Evolutionary conservation across 2,329 filamentous ascomycete species (phyloP), one percentile per base, ranked within the genome.

Genomic region (Cordyceps sp.): DNA sequence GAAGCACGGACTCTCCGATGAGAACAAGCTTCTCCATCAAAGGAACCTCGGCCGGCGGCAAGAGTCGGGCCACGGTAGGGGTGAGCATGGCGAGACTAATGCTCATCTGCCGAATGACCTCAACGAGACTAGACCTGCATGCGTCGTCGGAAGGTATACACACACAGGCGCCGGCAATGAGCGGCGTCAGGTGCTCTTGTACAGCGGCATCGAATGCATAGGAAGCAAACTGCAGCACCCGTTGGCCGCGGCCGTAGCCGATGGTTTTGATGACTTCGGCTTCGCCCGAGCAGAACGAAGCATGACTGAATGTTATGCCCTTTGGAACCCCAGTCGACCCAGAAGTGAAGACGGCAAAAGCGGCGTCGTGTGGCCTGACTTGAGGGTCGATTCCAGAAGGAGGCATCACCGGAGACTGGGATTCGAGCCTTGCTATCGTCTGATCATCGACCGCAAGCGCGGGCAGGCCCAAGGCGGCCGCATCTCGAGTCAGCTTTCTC

Each of bases 201-300:
- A 69, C 59, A 30, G 62, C 63, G 27, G 65, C 62, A 31, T 70
- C 66, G 32, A 69, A 69, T 2, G 64, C 64, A 37, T 69, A 67
- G 1, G 62, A 61, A 2, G 58, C 57, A 32, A 63, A 64, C 36
- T 64, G 58, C 18, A 63, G 53, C 5, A 59, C 55, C 10, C 58
- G 53, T 2, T 57, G 58, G n/a, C 51, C 46, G 5, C 46, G 40
- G 1, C 47, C 47, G 39, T 62, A 61, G 13, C 57, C 53, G 16
- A 64, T 53, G 9, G 50, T 37, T 4, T 6, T 12, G 22, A 31
- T 31, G 22, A 25, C 39, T 37, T 21, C 40, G 32, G 4, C 36
- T 15, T 31, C 21, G 6, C 44, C 13, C 39, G 32, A 7, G 40
- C 38, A 43, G 34, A 8, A 47, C 34, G 5, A 45, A 34, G 2